Conservation (phyloP, 352 stramenopile genomes). For the Phytophthora melonis region DNA sequence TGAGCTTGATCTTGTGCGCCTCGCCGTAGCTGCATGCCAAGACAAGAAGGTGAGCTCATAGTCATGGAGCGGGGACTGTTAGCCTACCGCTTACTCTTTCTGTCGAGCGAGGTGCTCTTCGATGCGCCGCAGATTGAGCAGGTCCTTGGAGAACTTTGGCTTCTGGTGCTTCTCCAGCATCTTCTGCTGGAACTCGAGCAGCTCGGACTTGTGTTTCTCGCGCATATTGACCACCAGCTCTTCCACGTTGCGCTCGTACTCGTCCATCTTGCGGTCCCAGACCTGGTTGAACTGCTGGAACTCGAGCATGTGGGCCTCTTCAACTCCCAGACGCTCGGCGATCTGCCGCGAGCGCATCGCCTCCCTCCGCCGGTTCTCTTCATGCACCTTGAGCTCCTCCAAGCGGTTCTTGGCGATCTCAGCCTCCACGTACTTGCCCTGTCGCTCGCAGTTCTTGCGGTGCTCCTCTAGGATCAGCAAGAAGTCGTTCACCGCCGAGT, state of each 20-base stretch:
- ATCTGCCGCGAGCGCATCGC: conserved; percentile 96
- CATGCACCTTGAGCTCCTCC: conserved; percentile 96
- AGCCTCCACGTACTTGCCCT: conserved; percentile 98
- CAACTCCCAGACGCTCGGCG: conserved; percentile 93
- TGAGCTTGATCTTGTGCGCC: conserved; percentile 97
- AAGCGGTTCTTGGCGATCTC: conserved; percentile 97
- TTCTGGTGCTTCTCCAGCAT: conserved; percentile 92
- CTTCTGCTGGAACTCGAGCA: conserved; percentile 94
- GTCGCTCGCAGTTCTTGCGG: conserved; percentile 96
- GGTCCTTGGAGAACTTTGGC: conserved; percentile 95
- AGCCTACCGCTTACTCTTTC: conserved; percentile 70
- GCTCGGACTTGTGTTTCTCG: conserved; percentile 86
- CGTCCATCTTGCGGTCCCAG: conserved; percentile 97
- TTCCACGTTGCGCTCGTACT: conserved; percentile 95
- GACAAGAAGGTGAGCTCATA: not conserved
- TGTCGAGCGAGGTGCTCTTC: conserved; percentile 93
- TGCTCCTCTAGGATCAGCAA: conserved; percentile 95
- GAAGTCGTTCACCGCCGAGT: conserved; percentile 88
- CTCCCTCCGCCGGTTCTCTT: conserved; percentile 95
- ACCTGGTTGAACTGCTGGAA: conserved; percentile 98
- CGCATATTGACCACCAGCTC: conserved; percentile 93
- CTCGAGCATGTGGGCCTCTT: conserved; percentile 98
- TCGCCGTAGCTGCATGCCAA: conserved; percentile 82
- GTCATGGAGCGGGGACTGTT: not conserved
- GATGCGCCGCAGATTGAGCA: conserved; percentile 94